These are phyloP conservation scores for Linnemannia hyalina DNA, from an alignment of 192 early-diverging fungal genomes.

Conservation along the genomic window DNA sequence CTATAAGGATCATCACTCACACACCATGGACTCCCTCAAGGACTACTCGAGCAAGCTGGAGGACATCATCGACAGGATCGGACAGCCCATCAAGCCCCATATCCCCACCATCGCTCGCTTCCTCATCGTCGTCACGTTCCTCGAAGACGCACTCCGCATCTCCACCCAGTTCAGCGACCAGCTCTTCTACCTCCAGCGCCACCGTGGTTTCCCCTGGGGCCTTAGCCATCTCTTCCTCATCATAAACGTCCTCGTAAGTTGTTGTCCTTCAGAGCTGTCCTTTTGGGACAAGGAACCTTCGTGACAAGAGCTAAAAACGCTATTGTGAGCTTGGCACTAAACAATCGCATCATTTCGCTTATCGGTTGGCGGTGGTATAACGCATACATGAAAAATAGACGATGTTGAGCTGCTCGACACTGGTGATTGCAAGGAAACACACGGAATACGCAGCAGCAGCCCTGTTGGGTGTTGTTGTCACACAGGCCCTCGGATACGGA, in stretches of 20 bases:
- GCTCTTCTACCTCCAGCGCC: constrained; percentile 82
- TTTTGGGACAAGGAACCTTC: not conserved
- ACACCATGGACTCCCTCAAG: constrained; percentile 56
- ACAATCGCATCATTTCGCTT: too few species aligned
- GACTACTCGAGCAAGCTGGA: constrained; percentile 72
- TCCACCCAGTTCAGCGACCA: constrained; percentile 91
- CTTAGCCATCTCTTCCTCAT: constrained; percentile 86
- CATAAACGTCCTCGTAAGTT: constrained; percentile 77
- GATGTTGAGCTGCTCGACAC: constrained; percentile 84
- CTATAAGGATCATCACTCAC: not conserved
- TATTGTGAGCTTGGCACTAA: too few species aligned
- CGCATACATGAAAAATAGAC: constrained; percentile 32
- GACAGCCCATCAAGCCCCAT: constrained; percentile 87
- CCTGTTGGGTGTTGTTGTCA: constrained; percentile 83
- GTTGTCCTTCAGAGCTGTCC: not conserved
- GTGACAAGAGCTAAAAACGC: too few species aligned
- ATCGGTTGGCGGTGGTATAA: not conserved
- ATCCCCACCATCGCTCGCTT: constrained; percentile 92
- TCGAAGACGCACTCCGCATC: constrained; percentile 93
- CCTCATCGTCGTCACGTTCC: constrained; percentile 93
- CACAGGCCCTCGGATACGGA: constrained; percentile 94
- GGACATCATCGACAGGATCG: constrained; percentile 78
- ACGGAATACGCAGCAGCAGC: constrained; percentile 86
- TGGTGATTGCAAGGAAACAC: constrained; percentile 83
- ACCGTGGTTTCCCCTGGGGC: constrained; percentile 83